Conservation (phyloP, 352 stramenopile genomes). For the Globisporangium alternatum region DNA sequence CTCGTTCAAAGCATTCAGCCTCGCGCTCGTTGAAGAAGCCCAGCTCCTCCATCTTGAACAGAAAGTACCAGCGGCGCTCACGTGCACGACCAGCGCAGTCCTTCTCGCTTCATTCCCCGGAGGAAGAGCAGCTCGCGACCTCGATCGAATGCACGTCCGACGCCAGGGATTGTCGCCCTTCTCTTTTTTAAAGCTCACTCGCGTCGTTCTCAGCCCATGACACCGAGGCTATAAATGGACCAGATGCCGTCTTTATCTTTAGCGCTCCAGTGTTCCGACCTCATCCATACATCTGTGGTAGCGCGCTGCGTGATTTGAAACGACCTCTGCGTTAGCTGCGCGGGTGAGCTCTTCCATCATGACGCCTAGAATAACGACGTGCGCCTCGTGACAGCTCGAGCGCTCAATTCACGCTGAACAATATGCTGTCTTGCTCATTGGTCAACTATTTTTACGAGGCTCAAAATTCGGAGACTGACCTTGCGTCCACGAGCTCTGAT, state of each 20-base stretch:
- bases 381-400: background rate
- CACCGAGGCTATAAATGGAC: constrained; percentile 4
- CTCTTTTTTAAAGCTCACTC: constrained; percentile 15
- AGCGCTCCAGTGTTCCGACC: background rate
- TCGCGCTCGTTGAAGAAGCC: constrained; percentile 83
- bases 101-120: constrained; percentile 40
- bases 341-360: background rate
- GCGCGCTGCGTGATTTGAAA: background rate
- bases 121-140: constrained; percentile 2
- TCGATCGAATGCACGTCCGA: constrained; percentile 6
- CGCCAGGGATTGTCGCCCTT: constrained; percentile 12
- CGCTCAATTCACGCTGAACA: background rate
- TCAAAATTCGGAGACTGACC: constrained; percentile 1
- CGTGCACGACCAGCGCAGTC: constrained; percentile 14
- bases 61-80: constrained; percentile 12
- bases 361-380: background rate
- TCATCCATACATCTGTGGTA: background rate
- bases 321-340: constrained; percentile 2
- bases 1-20: constrained; percentile 79
- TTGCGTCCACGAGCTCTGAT: background rate
- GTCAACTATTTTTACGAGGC: constrained; percentile 2
- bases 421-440: background rate
- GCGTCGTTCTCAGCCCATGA: background rate
- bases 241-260: constrained; percentile 4
- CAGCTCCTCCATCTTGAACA: constrained; percentile 69